These are phyloP conservation scores for Candida pseudoviswanathii DNA, from an alignment of 1,139 yeast species.

Conservation along the genomic window DNA sequence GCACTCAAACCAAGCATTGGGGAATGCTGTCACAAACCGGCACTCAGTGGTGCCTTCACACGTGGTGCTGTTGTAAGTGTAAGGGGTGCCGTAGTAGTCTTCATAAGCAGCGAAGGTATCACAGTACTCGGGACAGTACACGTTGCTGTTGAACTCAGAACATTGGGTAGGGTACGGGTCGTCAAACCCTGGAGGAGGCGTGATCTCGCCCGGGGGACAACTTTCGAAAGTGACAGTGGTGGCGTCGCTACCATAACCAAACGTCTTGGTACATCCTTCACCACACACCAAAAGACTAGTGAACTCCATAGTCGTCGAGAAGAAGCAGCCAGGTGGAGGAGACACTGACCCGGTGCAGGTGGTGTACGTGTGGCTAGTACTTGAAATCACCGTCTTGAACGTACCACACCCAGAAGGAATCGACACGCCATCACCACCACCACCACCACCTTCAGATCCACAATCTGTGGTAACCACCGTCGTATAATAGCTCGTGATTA, in stretches of 20 bases:
- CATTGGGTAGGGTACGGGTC: background rate
- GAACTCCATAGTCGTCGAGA: background rate
- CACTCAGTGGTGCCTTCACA: too few species aligned
- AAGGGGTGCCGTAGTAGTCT: background rate
- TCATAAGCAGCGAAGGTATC: background rate
- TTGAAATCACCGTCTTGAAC: background rate
- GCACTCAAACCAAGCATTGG: background rate
- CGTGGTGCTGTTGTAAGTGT: background rate
- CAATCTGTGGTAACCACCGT: background rate
- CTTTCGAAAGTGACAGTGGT: background rate
- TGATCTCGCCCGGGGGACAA: background rate
- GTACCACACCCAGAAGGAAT: constrained; percentile 4
- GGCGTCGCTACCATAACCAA: background rate
- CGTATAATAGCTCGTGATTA: background rate
- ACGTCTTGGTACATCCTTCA: background rate
- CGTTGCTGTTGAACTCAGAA: background rate
- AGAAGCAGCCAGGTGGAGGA: background rate
- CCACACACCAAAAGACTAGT: background rate
- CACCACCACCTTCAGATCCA: background rate
- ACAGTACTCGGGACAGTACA: background rate
- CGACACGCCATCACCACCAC: background rate
- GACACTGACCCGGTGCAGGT: background rate
- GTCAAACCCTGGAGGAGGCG: background rate
- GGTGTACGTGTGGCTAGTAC: background rate
- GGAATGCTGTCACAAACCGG: too few species aligned